phyloP scores from a whole-genome alignment of 441 rosid genomes.

The Erodium trifolium region DNA sequence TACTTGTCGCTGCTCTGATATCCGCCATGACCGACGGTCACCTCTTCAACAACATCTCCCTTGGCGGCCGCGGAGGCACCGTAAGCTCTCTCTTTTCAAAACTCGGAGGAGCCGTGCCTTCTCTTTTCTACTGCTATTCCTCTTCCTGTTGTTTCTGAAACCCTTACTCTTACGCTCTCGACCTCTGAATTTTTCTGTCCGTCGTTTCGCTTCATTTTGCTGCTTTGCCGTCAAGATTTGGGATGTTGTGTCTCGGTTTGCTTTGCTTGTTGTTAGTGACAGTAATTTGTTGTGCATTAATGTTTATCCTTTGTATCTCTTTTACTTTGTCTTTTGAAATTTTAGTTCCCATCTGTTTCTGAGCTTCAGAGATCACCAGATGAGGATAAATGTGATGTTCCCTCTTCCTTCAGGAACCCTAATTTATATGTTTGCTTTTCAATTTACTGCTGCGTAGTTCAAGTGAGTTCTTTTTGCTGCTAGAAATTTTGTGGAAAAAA shows the following conservation, averaged over 20 bases:
- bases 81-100: slow-evolving; percentile 25
- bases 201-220: background rate
- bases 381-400: background rate
- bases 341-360: background rate
- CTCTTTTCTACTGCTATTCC: background rate
- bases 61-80: slow-evolving; percentile 90
- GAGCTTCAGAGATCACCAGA: background rate
- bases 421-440: background rate
- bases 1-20: background rate
- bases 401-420: background rate
- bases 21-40: slow-evolving; percentile 63
- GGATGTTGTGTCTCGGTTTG: background rate
- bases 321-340: background rate
- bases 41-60: slow-evolving; percentile 70
- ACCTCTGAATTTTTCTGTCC: background rate
- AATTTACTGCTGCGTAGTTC: background rate
- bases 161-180: background rate
- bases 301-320: background rate
- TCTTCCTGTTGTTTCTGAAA: background rate
- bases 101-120: background rate
- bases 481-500: background rate
- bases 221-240: background rate
- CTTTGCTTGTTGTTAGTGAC: background rate
- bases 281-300: background rate
- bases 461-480: background rate